A percentile compares a stretch with the other conserved stretches of the same genome.
phyloP scores from a whole-genome alignment of 768 basidiomycete genomes.

The Termitomyces sp. region DNA sequence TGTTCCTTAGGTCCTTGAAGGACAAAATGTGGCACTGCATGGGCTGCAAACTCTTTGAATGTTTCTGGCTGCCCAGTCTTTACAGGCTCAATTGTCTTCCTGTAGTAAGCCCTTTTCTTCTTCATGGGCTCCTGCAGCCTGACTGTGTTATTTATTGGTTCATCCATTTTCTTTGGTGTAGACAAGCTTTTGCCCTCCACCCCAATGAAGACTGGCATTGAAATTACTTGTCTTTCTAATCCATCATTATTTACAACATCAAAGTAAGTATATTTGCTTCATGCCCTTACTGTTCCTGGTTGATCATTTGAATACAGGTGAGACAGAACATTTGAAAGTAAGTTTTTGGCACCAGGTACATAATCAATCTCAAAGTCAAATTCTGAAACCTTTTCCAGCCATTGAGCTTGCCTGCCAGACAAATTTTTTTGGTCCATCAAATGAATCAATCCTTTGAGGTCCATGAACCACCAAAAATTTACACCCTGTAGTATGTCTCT shows the following conservation, averaged over 20 bases:
- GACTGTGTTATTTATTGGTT: too few species aligned
- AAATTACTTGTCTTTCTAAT: too few species aligned
- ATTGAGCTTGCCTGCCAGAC: slow-evolving; percentile 6
- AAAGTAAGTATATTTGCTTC: slow-evolving; percentile 14
- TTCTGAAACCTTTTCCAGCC: slow-evolving; percentile 12
- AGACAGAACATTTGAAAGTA: slow-evolving; percentile 31
- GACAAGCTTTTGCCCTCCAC: too few species aligned
- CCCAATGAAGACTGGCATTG: too few species aligned
- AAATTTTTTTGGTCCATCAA: slow-evolving; percentile 4
- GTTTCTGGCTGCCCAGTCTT: too few species aligned
- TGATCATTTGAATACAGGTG: slow-evolving; percentile 16
- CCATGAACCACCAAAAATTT: background rate
- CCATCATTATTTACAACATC: slow-evolving; percentile 6
- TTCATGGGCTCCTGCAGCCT: too few species aligned
- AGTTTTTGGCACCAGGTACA: slow-evolving; percentile 15
- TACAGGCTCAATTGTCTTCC: background rate
- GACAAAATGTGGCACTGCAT: too few species aligned
- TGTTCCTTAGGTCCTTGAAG: too few species aligned
- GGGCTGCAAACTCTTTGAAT: too few species aligned
- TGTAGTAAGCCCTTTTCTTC: background rate
- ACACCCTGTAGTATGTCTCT: slow-evolving; percentile 6
- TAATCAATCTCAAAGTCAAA: slow-evolving; percentile 17
- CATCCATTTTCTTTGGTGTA: too few species aligned
- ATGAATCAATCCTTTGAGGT: background rate
- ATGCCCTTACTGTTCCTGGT: slow-evolving; percentile 13